phyloP scores from a whole-genome alignment of 2,329 filamentous ascomycete species.

The Trichophyton schoenleinii region DNA sequence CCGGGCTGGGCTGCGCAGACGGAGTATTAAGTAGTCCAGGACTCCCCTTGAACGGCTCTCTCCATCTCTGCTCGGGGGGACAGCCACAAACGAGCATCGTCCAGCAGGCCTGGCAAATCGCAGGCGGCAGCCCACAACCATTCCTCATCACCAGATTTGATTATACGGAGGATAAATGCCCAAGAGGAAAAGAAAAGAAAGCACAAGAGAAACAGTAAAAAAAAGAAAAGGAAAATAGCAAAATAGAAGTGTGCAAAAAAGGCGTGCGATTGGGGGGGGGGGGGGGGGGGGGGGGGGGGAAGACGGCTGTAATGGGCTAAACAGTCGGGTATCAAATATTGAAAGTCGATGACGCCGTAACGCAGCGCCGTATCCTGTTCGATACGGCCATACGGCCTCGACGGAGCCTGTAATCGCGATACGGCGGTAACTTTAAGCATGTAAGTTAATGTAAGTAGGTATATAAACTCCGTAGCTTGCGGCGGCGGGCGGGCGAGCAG shows the following conservation, averaged over 20 bases:
- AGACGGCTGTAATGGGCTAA: conserved; percentile 1
- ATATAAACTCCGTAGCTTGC: no score
- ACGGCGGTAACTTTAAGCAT: background rate
- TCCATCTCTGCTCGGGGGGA: background rate
- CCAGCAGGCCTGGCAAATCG: background rate
- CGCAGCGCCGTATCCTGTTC: background rate
- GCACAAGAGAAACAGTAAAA: background rate
- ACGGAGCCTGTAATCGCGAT: background rate
- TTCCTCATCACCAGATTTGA: background rate
- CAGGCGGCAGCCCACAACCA: background rate
- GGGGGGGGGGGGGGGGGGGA: background rate
- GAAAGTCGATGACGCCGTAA: background rate
- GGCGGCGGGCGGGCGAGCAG: no score
- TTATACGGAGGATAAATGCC: background rate
- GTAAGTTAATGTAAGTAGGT: no score
- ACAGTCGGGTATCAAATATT: conserved; percentile 4
- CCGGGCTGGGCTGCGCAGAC: background rate
- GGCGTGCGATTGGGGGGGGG: background rate
- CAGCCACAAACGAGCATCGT: conserved; percentile 2
- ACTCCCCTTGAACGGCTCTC: background rate
- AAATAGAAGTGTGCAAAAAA: no score
- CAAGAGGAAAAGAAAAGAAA: background rate
- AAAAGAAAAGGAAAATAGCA: no score
- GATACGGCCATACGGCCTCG: background rate
- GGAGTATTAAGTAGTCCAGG: background rate